Evolutionary conservation across 495 filamentous ascomycete genomes (phyloP).

Genomic region (Hyaloscypha finlandica): DNA sequence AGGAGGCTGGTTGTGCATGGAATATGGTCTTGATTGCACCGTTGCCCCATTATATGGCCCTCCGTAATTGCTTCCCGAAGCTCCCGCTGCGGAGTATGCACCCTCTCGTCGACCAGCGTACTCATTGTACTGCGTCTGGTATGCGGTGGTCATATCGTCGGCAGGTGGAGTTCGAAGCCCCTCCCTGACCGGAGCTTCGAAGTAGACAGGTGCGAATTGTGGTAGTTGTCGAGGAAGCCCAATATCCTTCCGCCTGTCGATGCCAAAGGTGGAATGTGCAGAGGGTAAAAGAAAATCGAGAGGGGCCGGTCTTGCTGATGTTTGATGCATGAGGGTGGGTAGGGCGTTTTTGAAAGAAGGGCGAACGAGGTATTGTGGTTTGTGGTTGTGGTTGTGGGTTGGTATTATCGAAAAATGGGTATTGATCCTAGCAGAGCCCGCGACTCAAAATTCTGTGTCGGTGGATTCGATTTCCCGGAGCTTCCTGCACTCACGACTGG

Average conservation of each 20-base stretch:
- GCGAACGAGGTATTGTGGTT: background rate
- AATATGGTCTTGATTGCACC: constrained; percentile 27
- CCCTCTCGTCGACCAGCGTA: constrained; percentile 41
- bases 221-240: constrained; percentile 1
- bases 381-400: no score
- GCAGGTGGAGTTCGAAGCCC: constrained; percentile 53
- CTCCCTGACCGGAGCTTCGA: constrained; percentile 30
- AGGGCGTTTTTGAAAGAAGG: background rate
- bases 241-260: constrained; percentile 26
- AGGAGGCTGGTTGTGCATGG: constrained; percentile 17
- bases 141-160: constrained; percentile 50
- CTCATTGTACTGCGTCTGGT: constrained; percentile 41
- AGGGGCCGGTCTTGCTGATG: constrained; percentile 31
- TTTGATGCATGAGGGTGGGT: constrained; percentile 31
- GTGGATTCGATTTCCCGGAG: constrained; percentile 14
- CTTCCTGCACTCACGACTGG: constrained; percentile 20
- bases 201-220: constrained; percentile 18
- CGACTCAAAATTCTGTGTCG: background rate
- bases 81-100: constrained; percentile 32
- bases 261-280: constrained; percentile 19
- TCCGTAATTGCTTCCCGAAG: constrained; percentile 28
- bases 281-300: constrained; percentile 29
- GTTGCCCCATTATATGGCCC: constrained; percentile 10
- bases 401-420: background rate
- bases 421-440: constrained; percentile 1